Evolutionary conservation across 1,284 basidiomycete genomes (phyloP).

Genomic region (Rhodotorula sp.): DNA sequence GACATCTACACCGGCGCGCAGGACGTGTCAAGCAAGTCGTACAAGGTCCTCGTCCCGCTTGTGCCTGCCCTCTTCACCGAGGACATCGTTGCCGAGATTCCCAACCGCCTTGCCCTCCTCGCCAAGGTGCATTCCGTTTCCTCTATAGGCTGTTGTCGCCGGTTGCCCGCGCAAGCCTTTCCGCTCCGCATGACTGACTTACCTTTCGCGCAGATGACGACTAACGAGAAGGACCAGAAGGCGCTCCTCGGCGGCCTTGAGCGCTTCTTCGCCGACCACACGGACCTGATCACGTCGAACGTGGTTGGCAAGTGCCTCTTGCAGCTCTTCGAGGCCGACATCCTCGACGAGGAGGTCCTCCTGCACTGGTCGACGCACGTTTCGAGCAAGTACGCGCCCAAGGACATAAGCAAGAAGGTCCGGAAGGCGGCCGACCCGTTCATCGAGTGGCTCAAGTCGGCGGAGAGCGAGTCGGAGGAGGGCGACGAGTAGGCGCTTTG

Average conservation of each 20-base stretch:
- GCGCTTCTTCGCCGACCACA: constrained; percentile 70
- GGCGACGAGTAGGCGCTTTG: not conserved
- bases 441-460: constrained; percentile 61
- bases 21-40: constrained; percentile 86
- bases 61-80: constrained; percentile 84
- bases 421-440: constrained; percentile 93
- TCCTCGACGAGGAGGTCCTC: constrained; percentile 88
- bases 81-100: constrained; percentile 72
- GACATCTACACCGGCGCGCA: constrained; percentile 84
- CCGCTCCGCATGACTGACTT: too few relatives aligned
- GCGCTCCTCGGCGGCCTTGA: constrained; percentile 87
- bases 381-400: constrained; percentile 65
- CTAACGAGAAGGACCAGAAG: constrained; percentile 90
- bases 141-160: not conserved
- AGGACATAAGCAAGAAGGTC: constrained; percentile 12
- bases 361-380: constrained; percentile 95
- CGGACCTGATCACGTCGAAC: constrained; percentile 64
- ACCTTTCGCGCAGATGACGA: constrained; percentile 52
- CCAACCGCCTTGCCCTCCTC: constrained; percentile 72
- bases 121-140: constrained; percentile 65
- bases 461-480: constrained; percentile 29
- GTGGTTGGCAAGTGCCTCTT: constrained; percentile 82
- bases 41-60: constrained; percentile 84
- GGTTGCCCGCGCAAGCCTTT: not conserved
- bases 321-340: constrained; percentile 88